Base-by-base conservation (phyloP, 805 yeast genomes). In the Alloascoidea africana region DNA sequence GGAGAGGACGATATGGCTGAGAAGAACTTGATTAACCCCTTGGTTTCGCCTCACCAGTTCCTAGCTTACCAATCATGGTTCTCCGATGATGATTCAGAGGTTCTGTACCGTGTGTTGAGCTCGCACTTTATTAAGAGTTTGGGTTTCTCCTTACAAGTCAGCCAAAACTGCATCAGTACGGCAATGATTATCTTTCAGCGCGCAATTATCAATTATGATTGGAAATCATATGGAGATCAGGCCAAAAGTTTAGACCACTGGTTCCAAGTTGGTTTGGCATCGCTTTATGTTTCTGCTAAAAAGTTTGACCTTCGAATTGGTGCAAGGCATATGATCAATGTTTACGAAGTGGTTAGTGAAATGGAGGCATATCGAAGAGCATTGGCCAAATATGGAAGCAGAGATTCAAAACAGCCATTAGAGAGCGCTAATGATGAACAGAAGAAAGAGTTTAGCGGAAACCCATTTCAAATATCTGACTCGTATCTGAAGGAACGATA, bases 1-100 rank as follows among this genome's bases (percentile, higher is more conserved):
- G 13, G 17, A 19, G 16, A 39, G 36, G 6, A 33, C 32, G 14
- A 18, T 16, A 23, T 23, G 30, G 8, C 30, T 23, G 30, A 23
- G n/a, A 23, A 23, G n/a, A 8, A 8, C 8, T n/a, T 23, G n/a
- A n/a, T 23, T 8, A 23, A 23, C n/a, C 30, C 30, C 8, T 23
- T 23, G n/a, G 30, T 23, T n/a, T 8, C 8, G 13, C n/a, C n/a
- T 8, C n/a, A 8, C 30, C 30, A 23, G n/a, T 23, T 8, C n/a
- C 8, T 23, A 8, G n/a, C 8, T n/a, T 23, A 23, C n/a, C 30
- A 23, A 23, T 8, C 30, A 8, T 8, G n/a, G 8, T 23, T 23
- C 30, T n/a, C 30, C 8, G 30, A 23, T 8, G n/a, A 23, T 23
- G n/a, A 23, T 23, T 8, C 8, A 8, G 30, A 23, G n/a, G 8